phyloP scores from a whole-genome alignment of 176 grass and related monocot species.

The Phragmites australis region DNA sequence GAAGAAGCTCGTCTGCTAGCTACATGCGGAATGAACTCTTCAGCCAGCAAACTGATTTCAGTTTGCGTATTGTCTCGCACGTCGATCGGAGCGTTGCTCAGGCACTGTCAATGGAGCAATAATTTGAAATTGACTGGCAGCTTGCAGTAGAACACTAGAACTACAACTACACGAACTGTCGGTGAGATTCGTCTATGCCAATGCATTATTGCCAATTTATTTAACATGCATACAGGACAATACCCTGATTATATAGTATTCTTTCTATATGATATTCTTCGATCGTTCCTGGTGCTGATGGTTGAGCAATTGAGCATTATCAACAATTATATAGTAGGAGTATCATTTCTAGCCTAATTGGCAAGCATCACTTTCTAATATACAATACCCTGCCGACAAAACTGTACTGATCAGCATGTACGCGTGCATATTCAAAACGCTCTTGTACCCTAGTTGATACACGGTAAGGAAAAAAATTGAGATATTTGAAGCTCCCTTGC shows the following conservation, averaged over 20 bases:
- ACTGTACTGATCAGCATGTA: background rate
- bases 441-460: background rate
- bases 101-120: slow-evolving; percentile 36
- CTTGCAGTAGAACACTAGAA: slow-evolving; percentile 9
- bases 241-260: too few relatives aligned
- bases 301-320: background rate
- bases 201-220: background rate
- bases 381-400: slow-evolving; percentile 26
- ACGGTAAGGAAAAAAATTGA: background rate
- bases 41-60: background rate
- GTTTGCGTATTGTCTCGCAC: background rate
- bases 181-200: background rate
- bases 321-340: background rate
- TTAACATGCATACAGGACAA: too few relatives aligned
- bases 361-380: background rate
- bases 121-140: slow-evolving; percentile 29
- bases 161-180: background rate
- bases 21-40: background rate
- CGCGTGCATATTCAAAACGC: background rate
- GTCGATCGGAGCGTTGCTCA: slow-evolving; percentile 25
- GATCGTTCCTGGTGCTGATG: background rate
- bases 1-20: background rate
- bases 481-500: background rate
- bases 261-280: background rate
- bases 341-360: background rate